These are phyloP conservation scores for Galeopsis tetrahit DNA, from an alignment of 257 asterid genomes.

Conservation along the genomic window DNA sequence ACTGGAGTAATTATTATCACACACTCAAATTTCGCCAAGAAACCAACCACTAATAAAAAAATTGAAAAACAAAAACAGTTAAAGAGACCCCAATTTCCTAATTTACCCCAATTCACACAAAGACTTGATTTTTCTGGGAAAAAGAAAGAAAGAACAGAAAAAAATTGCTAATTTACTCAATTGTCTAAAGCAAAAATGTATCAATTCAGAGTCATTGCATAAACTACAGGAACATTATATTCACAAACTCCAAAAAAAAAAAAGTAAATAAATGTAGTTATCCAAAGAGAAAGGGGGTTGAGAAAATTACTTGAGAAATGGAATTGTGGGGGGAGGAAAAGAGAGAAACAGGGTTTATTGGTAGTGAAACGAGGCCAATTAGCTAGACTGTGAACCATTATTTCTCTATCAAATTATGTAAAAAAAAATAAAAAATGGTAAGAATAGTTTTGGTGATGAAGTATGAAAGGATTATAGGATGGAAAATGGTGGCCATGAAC, in stretches of 20 bases:
- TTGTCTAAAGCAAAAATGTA: not conserved
- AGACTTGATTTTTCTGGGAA: not conserved
- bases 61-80: not conserved
- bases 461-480: slow-evolving; percentile 15
- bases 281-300: not conserved
- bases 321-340: slow-evolving; percentile 23
- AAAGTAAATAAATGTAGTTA: no score
- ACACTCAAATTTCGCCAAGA: not conserved
- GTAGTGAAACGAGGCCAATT: slow-evolving; percentile 36
- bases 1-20: not conserved
- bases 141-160: not conserved
- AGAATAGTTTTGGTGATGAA: not conserved
- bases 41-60: not conserved
- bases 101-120: slow-evolving; percentile 7
- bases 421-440: no score
- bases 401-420: slow-evolving; percentile 6
- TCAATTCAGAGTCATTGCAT: slow-evolving; percentile 3
- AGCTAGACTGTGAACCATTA: slow-evolving; percentile 39
- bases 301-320: slow-evolving; percentile 41
- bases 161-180: not conserved
- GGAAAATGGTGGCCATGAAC: slow-evolving; percentile 29
- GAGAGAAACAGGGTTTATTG: slow-evolving; percentile 30
- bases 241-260: not conserved
- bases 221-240: not conserved
- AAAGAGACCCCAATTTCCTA: not conserved